Percentiles rank a stretch among this genome's conserved stretches.
These are phyloP conservation scores for Atractiella rhizophila DNA, from an alignment of 768 basidiomycete species.

Conservation along the genomic window DNA sequence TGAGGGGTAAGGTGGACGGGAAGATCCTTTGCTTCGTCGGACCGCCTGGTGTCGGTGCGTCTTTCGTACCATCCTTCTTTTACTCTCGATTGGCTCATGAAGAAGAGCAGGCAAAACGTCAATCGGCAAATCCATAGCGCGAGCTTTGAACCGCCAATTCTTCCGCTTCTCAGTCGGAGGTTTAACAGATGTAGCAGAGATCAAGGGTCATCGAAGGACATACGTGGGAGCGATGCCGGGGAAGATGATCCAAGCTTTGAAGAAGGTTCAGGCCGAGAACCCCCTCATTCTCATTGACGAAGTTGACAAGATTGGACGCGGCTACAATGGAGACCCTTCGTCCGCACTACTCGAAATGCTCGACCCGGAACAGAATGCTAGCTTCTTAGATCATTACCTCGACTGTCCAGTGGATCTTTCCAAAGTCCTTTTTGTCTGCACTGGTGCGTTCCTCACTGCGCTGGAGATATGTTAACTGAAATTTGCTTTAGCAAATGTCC, in stretches of 20 bases:
- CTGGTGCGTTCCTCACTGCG: constrained; percentile 26
- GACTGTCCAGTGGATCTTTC: constrained; percentile 75
- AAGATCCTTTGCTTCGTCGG: constrained; percentile 94
- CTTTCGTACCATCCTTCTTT: too few species aligned
- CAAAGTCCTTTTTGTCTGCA: constrained; percentile 89
- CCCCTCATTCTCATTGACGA: constrained; percentile 40
- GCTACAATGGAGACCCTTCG: constrained; percentile 71
- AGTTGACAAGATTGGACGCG: constrained; percentile 51
- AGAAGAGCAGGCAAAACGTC: constrained; percentile 58
- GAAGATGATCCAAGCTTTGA: constrained; percentile 49
- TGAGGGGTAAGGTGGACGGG: constrained; percentile 75
- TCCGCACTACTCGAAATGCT: constrained; percentile 77
- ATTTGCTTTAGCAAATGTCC: constrained; percentile 35
- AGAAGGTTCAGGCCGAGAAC: constrained; percentile 61
- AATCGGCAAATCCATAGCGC: constrained; percentile 81
- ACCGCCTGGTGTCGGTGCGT: constrained; percentile 60
- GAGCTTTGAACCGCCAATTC: constrained; percentile 71
- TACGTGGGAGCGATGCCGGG: constrained; percentile 34
- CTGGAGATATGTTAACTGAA: constrained; percentile 16
- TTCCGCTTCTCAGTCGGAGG: constrained; percentile 95
- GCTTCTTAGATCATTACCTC: constrained; percentile 60
- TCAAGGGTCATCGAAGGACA: constrained; percentile 93
- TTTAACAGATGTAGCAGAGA: constrained; percentile 90
- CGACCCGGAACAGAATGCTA: constrained; percentile 43
- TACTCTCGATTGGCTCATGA: not conserved